Conservation (phyloP, 129 eudicot genomes). For the Mikania micrantha region DNA sequence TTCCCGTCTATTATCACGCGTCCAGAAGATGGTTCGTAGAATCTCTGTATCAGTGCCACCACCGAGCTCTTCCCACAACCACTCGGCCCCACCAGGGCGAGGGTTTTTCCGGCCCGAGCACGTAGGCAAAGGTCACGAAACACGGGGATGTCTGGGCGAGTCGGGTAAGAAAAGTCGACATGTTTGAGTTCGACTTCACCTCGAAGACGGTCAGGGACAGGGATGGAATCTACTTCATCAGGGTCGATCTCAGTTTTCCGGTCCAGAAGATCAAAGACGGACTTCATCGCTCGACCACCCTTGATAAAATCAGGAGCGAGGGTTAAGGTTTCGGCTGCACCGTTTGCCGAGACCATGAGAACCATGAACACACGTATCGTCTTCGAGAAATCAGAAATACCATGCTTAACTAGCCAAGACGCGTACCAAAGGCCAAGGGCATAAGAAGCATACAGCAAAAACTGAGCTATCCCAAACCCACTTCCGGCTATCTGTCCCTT, state of each 20-base stretch:
- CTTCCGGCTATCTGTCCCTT: slow-evolving; percentile 95
- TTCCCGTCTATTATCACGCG: slow-evolving; percentile 78
- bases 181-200: slow-evolving; percentile 91
- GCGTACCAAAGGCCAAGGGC: slow-evolving; percentile 96
- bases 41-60: slow-evolving; percentile 62
- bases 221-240: slow-evolving; percentile 54
- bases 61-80: slow-evolving; percentile 96
- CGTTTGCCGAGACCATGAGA: slow-evolving; percentile 95
- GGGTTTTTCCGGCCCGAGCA: slow-evolving; percentile 85
- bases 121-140: slow-evolving; percentile 74
- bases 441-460: slow-evolving; percentile 79
- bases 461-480: slow-evolving; percentile 86
- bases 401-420: slow-evolving; percentile 92
- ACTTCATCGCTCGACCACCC: slow-evolving; percentile 92
- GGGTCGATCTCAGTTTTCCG: slow-evolving; percentile 87
- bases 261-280: slow-evolving; percentile 82
- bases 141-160: slow-evolving; percentile 64
- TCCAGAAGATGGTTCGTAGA: slow-evolving; percentile 86
- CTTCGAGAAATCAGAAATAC: slow-evolving; percentile 87
- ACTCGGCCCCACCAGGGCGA: slow-evolving; percentile 94
- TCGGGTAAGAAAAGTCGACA: slow-evolving; percentile 80
- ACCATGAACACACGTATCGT: slow-evolving; percentile 96
- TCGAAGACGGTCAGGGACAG: slow-evolving; percentile 69
- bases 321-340: slow-evolving; percentile 91
- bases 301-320: slow-evolving; percentile 93